Conservation (phyloP, 2,329 filamentous ascomycete species). For the Sclerotinia trifoliorum region DNA sequence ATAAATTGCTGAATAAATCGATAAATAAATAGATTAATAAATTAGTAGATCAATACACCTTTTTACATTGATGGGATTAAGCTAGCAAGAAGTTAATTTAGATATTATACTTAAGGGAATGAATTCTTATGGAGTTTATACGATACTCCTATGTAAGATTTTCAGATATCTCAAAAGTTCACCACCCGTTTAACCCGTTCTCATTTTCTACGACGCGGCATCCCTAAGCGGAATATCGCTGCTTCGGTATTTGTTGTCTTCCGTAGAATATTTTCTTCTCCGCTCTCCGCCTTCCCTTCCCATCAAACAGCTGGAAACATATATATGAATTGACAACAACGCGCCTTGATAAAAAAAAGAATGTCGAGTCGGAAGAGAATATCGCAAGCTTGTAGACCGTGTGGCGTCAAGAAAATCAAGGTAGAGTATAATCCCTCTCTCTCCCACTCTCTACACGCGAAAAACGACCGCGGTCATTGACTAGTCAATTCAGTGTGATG, state of each 20-base stretch:
- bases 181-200: not conserved
- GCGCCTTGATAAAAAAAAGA: not conserved
- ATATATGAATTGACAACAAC: not conserved
- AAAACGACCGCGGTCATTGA: constrained; percentile 13
- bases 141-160: not conserved
- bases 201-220: not conserved
- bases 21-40: too few species aligned
- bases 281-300: not conserved
- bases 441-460: not conserved
- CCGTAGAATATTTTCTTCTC: constrained; percentile 5
- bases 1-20: too few species aligned
- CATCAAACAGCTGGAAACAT: not conserved
- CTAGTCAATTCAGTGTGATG: constrained; percentile 35
- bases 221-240: not conserved
- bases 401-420: constrained; percentile 37
- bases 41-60: not conserved
- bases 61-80: not conserved
- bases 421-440: constrained; percentile 18
- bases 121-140: not conserved
- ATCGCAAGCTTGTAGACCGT: constrained; percentile 37
- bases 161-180: not conserved
- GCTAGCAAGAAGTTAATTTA: not conserved
- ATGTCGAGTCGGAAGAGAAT: constrained; percentile 33
- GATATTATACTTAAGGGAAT: too few species aligned
- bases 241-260: constrained; percentile 10